These are phyloP conservation scores for Pistacia atlantica DNA, from an alignment of 345 rosid species.

Conservation along the genomic window DNA sequence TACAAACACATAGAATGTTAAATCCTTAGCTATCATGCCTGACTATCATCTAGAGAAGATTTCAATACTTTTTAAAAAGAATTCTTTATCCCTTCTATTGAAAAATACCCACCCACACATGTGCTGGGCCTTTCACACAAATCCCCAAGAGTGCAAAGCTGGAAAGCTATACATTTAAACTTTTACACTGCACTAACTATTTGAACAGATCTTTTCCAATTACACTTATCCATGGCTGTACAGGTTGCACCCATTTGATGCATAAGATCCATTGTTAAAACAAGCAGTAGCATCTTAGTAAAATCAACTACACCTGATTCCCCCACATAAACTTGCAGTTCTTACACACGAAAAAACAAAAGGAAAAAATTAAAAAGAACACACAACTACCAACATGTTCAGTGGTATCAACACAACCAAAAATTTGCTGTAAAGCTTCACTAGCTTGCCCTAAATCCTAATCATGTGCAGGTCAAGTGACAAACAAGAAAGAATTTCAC, in stretches of 20 bases:
- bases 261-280: background rate
- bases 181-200: background rate
- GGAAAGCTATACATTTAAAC: background rate
- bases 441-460: conserved; percentile 5
- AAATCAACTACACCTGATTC: background rate
- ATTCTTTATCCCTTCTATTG: background rate
- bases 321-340: too few species aligned
- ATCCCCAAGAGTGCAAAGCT: background rate
- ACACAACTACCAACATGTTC: background rate
- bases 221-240: background rate
- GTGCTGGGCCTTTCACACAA: background rate
- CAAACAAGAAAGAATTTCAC: conserved; percentile 16
- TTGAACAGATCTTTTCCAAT: background rate
- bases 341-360: background rate
- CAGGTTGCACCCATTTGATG: background rate
- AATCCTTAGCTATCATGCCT: background rate
- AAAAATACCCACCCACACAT: background rate
- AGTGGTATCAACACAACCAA: background rate
- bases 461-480: conserved; percentile 3
- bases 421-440: background rate
- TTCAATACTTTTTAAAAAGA: background rate
- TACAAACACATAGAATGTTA: background rate
- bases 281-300: background rate
- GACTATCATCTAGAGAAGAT: background rate
- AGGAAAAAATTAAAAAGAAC: background rate